phyloP scores from a whole-genome alignment of 208 protist genomes.

The Tritrichomonas musculus region DNA sequence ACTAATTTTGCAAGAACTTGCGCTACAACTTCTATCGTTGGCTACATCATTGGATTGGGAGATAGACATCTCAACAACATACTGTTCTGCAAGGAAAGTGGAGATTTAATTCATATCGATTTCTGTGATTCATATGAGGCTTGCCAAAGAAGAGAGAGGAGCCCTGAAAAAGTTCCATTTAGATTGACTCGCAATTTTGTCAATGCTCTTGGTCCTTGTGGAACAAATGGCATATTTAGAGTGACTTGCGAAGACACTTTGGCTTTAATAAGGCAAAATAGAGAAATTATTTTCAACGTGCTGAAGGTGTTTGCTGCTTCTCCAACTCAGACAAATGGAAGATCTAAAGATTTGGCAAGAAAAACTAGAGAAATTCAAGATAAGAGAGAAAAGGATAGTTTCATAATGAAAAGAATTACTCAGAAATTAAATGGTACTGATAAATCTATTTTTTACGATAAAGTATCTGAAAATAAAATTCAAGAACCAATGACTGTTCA shows the following conservation, averaged over 20 bases:
- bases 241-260: not conserved
- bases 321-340: not conserved
- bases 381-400: not conserved
- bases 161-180: not conserved
- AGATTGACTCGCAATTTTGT: constrained; percentile 21
- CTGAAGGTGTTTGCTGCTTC: not conserved
- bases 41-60: not conserved
- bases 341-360: not conserved
- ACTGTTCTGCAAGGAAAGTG: not conserved
- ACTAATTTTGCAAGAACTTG: not conserved
- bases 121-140: not conserved
- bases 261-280: not conserved
- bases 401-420: not conserved
- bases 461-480: not conserved
- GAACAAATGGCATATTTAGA: not conserved
- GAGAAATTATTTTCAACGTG: not conserved
- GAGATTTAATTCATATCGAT: not conserved
- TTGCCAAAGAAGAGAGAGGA: not conserved
- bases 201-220: not conserved
- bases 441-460: no score
- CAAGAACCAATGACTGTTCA: not conserved
- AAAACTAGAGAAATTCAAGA: not conserved
- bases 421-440: not conserved
- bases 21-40: not conserved
- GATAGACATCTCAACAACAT: not conserved